These are phyloP conservation scores for Russula abietina DNA, from an alignment of 768 basidiomycete species.

Conservation along the genomic window DNA sequence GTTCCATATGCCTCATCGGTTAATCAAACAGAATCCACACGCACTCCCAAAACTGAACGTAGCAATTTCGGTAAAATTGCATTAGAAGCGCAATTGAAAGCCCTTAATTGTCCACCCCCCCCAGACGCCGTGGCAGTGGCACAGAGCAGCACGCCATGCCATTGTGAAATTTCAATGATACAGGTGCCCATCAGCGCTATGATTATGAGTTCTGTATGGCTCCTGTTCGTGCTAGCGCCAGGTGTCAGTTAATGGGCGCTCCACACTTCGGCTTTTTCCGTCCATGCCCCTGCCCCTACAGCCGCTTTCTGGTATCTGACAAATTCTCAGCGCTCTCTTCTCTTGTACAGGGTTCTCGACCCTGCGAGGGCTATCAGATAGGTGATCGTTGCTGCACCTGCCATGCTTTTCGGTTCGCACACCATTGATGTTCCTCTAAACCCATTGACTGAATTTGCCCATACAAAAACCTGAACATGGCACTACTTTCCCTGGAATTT, in stretches of 20 bases:
- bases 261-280: not conserved
- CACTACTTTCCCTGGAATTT: no score
- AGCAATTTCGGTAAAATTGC: conserved; percentile 11
- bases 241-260: not conserved
- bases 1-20: not conserved
- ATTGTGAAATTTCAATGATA: not conserved
- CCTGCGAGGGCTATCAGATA: conserved; percentile 10
- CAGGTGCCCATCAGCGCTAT: conserved; percentile 6
- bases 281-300: not conserved
- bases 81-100: not conserved
- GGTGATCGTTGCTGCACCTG: not conserved
- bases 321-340: not conserved
- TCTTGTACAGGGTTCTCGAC: not conserved
- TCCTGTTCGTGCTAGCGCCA: conserved; percentile 6
- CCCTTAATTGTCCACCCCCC: not conserved
- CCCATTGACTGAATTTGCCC: not conserved
- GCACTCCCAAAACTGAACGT: not conserved
- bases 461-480: not conserved
- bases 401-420: not conserved
- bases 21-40: conserved; percentile 6
- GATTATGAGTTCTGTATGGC: not conserved
- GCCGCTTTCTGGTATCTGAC: not conserved
- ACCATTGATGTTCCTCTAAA: not conserved
- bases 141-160: not conserved
- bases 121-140: not conserved